phyloP scores from a whole-genome alignment of 164 flowering plant genomes.

The Tetracentron sinense region DNA sequence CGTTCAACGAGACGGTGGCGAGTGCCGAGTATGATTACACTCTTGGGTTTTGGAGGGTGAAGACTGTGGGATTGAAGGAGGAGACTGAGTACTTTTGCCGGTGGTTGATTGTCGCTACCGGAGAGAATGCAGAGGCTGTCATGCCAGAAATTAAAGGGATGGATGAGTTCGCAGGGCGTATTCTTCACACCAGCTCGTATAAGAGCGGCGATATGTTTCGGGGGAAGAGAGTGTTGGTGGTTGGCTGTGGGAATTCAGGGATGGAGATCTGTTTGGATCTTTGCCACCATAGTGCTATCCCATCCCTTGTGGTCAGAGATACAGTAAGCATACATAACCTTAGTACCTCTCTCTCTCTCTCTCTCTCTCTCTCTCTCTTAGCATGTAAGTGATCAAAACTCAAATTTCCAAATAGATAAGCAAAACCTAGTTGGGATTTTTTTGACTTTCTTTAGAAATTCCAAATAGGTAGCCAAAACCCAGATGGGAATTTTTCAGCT shows the following conservation, averaged over 20 bases:
- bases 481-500: conserved; percentile 10
- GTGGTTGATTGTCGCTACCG: conserved; percentile 90
- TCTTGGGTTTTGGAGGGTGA: conserved; percentile 52
- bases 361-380: not conserved
- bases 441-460: not conserved
- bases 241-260: conserved; percentile 96
- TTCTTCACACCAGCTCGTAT: conserved; percentile 66
- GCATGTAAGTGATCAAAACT: not conserved
- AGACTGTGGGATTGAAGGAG: conserved; percentile 23
- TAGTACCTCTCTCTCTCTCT: not conserved
- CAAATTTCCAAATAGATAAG: not conserved
- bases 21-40: conserved; percentile 49
- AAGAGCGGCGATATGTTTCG: conserved; percentile 50
- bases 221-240: conserved; percentile 70
- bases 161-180: conserved; percentile 48
- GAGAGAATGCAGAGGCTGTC: conserved; percentile 90
- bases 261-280: conserved; percentile 97
- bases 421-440: not conserved
- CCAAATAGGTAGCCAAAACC: not conserved
- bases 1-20: conserved; percentile 45
- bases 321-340: conserved; percentile 39
- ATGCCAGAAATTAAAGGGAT: conserved; percentile 61
- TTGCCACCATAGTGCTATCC: conserved; percentile 62
- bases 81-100: conserved; percentile 50
- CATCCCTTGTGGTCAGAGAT: conserved; percentile 77